These are phyloP conservation scores for Fraxinus dipetala DNA, from an alignment of 305 asterid genomes.

Conservation along the genomic window DNA sequence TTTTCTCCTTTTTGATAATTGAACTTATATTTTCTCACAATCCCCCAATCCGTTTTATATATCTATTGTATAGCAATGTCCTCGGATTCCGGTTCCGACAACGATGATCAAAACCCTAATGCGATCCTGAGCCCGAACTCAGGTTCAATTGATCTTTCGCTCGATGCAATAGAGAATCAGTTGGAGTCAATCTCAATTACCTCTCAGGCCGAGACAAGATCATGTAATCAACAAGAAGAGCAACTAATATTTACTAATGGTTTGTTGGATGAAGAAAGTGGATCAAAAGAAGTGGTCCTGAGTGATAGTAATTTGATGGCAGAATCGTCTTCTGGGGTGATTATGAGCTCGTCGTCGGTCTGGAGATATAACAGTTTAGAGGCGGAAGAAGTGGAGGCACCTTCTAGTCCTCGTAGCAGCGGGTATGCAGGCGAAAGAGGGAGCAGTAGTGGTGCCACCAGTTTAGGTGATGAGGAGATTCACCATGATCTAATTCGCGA, in stretches of 20 bases:
- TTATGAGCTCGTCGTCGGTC: conserved; percentile 34
- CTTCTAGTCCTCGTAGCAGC: conserved; percentile 83
- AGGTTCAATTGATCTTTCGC: conserved; percentile 71
- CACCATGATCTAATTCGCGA: conserved; percentile 38
- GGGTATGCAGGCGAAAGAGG: conserved; percentile 97
- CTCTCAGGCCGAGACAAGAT: conserved; percentile 39
- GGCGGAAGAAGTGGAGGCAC: conserved; percentile 58
- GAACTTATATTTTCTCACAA: neutral
- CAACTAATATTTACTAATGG: conserved; percentile 36
- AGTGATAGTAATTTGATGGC: conserved; percentile 20
- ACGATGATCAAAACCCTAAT: conserved; percentile 48
- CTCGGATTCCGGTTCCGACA: conserved; percentile 36
- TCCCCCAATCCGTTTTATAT: neutral
- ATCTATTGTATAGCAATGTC: conserved; percentile 23
- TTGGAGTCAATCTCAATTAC: conserved; percentile 81
- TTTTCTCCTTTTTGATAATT: neutral
- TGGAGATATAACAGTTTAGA: conserved; percentile 51
- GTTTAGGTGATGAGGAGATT: conserved; percentile 38
- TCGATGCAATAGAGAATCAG: conserved; percentile 90
- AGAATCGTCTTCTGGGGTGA: conserved; percentile 37
- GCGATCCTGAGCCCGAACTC: conserved; percentile 34
- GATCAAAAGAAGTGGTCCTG: conserved; percentile 26
- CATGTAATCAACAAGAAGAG: conserved; percentile 38
- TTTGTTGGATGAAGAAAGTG: conserved; percentile 35
- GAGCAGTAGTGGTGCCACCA: conserved; percentile 69